Base-by-base conservation (phyloP, 306 rosid genomes). In the Elaeagnus macrophylla region DNA sequence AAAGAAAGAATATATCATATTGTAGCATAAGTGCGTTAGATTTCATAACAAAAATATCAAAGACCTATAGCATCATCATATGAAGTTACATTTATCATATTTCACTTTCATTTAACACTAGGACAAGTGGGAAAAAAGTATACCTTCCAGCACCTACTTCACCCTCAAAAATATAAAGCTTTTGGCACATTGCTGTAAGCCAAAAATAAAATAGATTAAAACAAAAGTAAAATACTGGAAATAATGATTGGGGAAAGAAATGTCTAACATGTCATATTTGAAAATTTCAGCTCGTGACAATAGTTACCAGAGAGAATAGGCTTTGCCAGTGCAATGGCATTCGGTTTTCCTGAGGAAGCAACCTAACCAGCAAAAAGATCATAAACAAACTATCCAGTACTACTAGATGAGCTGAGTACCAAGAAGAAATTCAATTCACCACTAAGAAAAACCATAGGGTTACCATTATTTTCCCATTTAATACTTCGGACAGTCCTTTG, bases 71-170 rank as follows among this genome's bases (percentile, higher is more conserved):
- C n/a, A 38, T 8, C 9, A 38, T n/a, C 3, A 7, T 8, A n/a
- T 54, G 45, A 9, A 54, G 46, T 54, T 37, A 39, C 59, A 54
- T 39, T 18, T 8, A 9, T 54, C 59, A 54, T 25, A 39, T 38
- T 15, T 14, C 12, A 54, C 15, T 54, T 17, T 16, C 14, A 2
- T 10, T 54, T 25, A 25, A 25, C 32, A 25, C 32, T 0, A 5
- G 32, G 4, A 25, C 32, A 25, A 3, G 32, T 25, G 59, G 66
- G 62, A 79, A 63, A 18, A 68, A 71, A 66, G 46, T 39, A 72
- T 51, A 89, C 97, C 97, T 89, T 81, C 84, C 81, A 62, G 86
- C 83, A 65, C 89, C 97, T 75, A 86, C 75, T 77, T 81, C 83
- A 51, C 95, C 94, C 80, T 81, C 94, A 73, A 83, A 89, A 74